These are phyloP conservation scores for Geosmithia putterillii DNA, from an alignment of 2,329 filamentous ascomycete species.

Conservation along the genomic window DNA sequence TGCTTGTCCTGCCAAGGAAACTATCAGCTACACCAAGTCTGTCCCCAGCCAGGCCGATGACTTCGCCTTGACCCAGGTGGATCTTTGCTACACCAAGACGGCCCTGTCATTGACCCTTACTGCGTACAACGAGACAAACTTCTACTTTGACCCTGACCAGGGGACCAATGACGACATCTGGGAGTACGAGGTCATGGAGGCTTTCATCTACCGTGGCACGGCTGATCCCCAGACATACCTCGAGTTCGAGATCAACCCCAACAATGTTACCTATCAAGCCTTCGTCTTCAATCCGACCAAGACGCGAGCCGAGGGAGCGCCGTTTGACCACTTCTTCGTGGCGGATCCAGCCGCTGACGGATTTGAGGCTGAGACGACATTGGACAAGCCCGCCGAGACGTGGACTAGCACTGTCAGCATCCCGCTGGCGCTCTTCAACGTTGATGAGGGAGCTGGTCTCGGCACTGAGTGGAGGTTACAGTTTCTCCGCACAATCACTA, in stretches of 20 bases:
- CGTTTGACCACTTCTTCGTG: slow-evolving; percentile 31
- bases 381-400: slow-evolving; percentile 19
- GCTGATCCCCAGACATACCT: slow-evolving; percentile 34
- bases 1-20: slow-evolving; percentile 21
- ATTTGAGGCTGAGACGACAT: slow-evolving; percentile 23
- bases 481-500: slow-evolving; percentile 34
- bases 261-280: slow-evolving; percentile 37
- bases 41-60: slow-evolving; percentile 23
- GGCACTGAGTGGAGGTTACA: slow-evolving; percentile 39
- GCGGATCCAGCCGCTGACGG: slow-evolving; percentile 25
- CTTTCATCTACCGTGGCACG: slow-evolving; percentile 31
- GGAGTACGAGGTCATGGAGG: slow-evolving; percentile 38
- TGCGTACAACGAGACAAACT: slow-evolving; percentile 31
- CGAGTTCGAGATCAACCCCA: slow-evolving; percentile 37
- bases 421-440: slow-evolving; percentile 36
- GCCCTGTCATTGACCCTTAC: slow-evolving; percentile 28
- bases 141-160: slow-evolving; percentile 28
- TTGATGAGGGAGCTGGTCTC: slow-evolving; percentile 25
- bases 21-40: slow-evolving; percentile 24
- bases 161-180: slow-evolving; percentile 33
- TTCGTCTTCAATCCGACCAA: slow-evolving; percentile 39
- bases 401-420: slow-evolving; percentile 29
- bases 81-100: slow-evolving; percentile 31
- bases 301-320: slow-evolving; percentile 22
- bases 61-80: slow-evolving; percentile 31